phyloP scores from a whole-genome alignment of 75 land plant species.

The Azolla pinnata region DNA sequence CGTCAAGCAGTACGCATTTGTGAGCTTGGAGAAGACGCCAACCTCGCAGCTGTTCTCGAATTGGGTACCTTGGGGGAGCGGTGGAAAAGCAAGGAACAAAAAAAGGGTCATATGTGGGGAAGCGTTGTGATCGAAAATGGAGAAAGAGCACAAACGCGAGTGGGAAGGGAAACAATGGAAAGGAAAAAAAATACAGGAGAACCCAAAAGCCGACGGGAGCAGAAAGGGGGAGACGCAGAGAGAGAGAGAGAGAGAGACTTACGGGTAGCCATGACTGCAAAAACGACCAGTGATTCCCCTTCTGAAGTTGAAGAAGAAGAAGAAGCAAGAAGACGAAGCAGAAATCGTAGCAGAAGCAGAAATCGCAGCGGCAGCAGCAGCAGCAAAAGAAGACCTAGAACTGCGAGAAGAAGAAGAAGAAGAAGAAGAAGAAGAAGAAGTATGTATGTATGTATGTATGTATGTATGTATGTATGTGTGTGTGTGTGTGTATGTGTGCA shows the following conservation, averaged over 20 bases:
- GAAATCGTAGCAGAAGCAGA: too few relatives aligned
- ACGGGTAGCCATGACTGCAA: neutral
- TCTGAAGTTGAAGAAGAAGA: too few relatives aligned
- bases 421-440: neutral
- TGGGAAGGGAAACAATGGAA: neutral
- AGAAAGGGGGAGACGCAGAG: neutral
- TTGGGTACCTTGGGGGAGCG: slow-evolving; percentile 34
- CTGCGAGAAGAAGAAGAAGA: neutral
- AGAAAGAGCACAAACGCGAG: neutral
- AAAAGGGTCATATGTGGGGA: neutral
- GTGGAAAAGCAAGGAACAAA: neutral
- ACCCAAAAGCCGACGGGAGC: neutral
- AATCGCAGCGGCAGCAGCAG: too few relatives aligned
- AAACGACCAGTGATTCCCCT: too few relatives aligned
- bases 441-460: neutral
- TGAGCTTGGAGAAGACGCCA: slow-evolving; percentile 80
- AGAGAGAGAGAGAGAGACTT: neutral
- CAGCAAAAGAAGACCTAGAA: neutral
- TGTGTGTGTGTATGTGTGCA: neutral
- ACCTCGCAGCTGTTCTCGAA: slow-evolving; percentile 79
- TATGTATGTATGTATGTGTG: neutral
- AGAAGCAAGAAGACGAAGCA: too few relatives aligned
- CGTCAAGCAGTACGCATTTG: slow-evolving; percentile 75
- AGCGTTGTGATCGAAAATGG: neutral
- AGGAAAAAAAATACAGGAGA: neutral